Base-by-base conservation (phyloP, 768 basidiomycete species). In the Antrodiella citrinella region DNA sequence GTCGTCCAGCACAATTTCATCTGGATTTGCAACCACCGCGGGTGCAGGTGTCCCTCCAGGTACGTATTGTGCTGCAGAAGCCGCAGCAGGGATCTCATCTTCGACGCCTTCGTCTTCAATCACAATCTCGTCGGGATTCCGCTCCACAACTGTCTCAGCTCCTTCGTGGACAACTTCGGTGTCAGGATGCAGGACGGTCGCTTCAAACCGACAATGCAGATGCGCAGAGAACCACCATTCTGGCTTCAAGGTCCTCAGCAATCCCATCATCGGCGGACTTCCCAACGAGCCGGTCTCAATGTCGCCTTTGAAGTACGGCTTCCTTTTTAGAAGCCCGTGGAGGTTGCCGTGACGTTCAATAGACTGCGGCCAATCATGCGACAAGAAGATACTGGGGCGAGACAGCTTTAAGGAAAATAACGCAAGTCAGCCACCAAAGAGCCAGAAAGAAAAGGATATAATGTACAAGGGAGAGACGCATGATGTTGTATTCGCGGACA, bases 191-290 rank as follows among this genome's bases (percentile, higher is more conserved):
- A 63, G 57, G 5, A 85, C 77, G 0, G 68, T 65, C 2, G 91
- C 94, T 52, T 91, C 84, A 59, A 86, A 97, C 46, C 86, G 82
- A 44, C 84, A 81, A 60, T 97, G 95, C 45, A 97, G 60, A 67
- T 97, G 95, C 0, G 92, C 94, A 3, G 90, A 67, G 64, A 96
- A 96, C 95, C 94, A 98, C 80, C 90, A 86, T 43, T 74, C 59
- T 0, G 94, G 94, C 58, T 78, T 73, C 25, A 96, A 72, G 21
- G 73, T 83, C 25, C 69, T 71, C 20, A 98, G 67, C 0, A 97
- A 72, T 11, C 80, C 80, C 75, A 87, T 83, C 26, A 95, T 69
- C 4, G 92, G 93, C 13, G 88, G 91, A 1, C 91, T 94, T 21
- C 94, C 95, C 11, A 96, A 78, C 11, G n/a, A n/a, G n/a, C 87